phyloP scores from a whole-genome alignment of 441 rosid species.

The Biscutella laevigata region DNA sequence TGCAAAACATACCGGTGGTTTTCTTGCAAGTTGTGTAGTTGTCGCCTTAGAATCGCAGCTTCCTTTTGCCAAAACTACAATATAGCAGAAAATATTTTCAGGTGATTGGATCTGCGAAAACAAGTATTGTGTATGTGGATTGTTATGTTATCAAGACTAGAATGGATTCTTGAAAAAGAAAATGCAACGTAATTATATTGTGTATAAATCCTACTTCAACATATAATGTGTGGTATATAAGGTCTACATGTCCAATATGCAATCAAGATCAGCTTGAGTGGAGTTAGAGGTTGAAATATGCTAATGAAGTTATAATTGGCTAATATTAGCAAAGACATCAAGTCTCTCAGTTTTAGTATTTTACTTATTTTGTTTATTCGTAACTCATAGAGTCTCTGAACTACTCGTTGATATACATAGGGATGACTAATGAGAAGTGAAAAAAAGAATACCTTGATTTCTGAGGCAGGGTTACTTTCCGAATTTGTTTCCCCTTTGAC shows the following conservation, averaged over 20 bases:
- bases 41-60: slow-evolving; percentile 33
- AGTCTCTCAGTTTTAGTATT: not conserved
- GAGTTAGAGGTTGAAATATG: not conserved
- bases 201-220: not conserved
- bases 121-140: not conserved
- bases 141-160: not conserved
- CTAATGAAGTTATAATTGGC: not conserved
- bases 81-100: slow-evolving; percentile 17
- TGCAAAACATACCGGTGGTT: slow-evolving; percentile 55
- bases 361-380: not conserved
- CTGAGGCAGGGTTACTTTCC: slow-evolving; percentile 8
- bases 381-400: not conserved
- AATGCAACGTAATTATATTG: not conserved
- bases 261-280: not conserved
- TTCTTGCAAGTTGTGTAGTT: slow-evolving; percentile 68
- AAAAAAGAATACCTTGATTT: slow-evolving; percentile 17
- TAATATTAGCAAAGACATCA: not conserved
- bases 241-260: not conserved
- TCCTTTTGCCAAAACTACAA: slow-evolving; percentile 70
- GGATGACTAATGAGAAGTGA: not conserved
- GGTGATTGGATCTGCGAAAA: slow-evolving; percentile 8
- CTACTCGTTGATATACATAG: not conserved
- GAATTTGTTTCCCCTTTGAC: slow-evolving; percentile 8
- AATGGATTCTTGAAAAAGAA: not conserved
- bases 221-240: not conserved